Percentiles rank a stretch among this genome's conserved stretches.
Evolutionary conservation across 495 filamentous ascomycete genomes (phyloP).

Genomic region (Bathelium albidoporum): DNA sequence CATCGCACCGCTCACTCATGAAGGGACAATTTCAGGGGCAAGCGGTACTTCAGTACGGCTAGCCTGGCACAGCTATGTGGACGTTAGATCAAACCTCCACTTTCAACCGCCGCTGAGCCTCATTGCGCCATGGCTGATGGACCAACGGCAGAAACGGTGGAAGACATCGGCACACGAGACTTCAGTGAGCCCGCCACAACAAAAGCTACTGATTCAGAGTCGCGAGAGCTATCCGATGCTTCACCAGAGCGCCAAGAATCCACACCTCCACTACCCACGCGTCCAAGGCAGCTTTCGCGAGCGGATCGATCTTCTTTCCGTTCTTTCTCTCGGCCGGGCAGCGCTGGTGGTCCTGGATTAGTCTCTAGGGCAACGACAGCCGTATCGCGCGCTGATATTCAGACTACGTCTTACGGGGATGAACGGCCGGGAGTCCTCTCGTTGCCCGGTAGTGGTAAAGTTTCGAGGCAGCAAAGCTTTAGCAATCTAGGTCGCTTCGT

Average conservation of each 20-base stretch:
- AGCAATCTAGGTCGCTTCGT: conserved; percentile 39
- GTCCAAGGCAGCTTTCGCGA: conserved; percentile 40
- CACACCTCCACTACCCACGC: conserved; percentile 57
- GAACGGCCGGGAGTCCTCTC: conserved; percentile 33
- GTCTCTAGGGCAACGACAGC: conserved; percentile 75
- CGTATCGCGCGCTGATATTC: conserved; percentile 65
- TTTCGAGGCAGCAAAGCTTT: conserved; percentile 28
- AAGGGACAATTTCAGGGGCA: background rate
- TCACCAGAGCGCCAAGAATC: conserved; percentile 5
- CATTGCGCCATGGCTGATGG: background rate
- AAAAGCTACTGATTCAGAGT: background rate
- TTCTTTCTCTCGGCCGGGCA: background rate
- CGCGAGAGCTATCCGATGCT: background rate
- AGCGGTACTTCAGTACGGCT: background rate
- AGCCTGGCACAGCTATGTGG: background rate
- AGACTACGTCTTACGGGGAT: conserved; percentile 60
- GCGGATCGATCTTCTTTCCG: conserved; percentile 26
- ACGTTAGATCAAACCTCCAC: background rate
- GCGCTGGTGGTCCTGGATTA: conserved; percentile 34
- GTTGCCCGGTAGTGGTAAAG: conserved; percentile 19
- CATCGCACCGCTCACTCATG: background rate
- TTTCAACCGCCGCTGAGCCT: background rate
- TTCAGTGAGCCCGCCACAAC: background rate
- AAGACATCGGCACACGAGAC: background rate
- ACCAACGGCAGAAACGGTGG: background rate